Percentiles rank a stretch among this genome's conserved stretches.
Conservation (phyloP, 1,284 basidiomycete species). For the Cryptococcus sp. region DNA sequence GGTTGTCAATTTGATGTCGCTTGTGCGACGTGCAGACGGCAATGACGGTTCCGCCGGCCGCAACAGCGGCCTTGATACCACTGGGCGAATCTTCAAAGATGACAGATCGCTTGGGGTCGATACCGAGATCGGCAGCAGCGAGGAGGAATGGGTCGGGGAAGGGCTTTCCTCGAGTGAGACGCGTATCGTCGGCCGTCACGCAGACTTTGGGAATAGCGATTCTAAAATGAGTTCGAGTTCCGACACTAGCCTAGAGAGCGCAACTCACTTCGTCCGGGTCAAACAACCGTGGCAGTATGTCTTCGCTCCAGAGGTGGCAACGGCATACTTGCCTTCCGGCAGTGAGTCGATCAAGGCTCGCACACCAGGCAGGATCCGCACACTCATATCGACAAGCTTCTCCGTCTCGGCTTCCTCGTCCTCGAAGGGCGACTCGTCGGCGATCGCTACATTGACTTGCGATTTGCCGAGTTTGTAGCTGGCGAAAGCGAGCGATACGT, state of each 20-base stretch:
- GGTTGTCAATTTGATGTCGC: conserved; percentile 56
- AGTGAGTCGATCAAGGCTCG: conserved; percentile 62
- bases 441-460: conserved; percentile 6
- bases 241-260: too few species aligned
- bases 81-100: conserved; percentile 72
- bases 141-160: conserved; percentile 69
- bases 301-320: conserved; percentile 69
- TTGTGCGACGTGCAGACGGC: conserved; percentile 60
- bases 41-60: conserved; percentile 66
- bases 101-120: conserved; percentile 49
- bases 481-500: conserved; percentile 7
- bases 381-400: conserved; percentile 58
- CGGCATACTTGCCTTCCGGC: conserved; percentile 62
- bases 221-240: conserved; percentile 46
- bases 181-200: conserved; percentile 69
- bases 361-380: conserved; percentile 69
- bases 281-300: conserved; percentile 51
- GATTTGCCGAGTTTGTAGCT: conserved; percentile 9
- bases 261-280: conserved; percentile 14
- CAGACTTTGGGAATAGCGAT: conserved; percentile 66
- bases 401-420: conserved; percentile 58
- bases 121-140: conserved; percentile 66
- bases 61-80: conserved; percentile 66
- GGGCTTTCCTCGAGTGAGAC: conserved; percentile 53
- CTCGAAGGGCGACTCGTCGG: conserved; percentile 43